These are phyloP conservation scores for Cordyceps javanica DNA, from an alignment of 2,329 filamentous ascomycete genomes.

Conservation along the genomic window DNA sequence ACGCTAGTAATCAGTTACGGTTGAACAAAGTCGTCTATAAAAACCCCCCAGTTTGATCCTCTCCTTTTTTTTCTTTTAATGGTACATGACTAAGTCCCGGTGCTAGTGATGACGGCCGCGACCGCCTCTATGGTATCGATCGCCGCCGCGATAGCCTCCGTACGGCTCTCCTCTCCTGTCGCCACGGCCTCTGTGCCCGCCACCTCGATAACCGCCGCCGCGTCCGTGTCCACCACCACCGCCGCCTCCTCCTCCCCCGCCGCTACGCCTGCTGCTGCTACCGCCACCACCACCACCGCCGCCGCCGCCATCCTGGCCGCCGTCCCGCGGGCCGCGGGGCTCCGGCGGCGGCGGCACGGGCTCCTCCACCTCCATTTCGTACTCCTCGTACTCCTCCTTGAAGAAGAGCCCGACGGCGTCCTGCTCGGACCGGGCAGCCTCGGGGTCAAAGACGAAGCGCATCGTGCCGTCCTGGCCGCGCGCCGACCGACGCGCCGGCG, in stretches of 20 bases:
- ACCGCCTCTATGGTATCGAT: slow-evolving; percentile 27
- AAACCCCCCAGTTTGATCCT: no score
- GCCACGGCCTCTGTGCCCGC: slow-evolving; percentile 21
- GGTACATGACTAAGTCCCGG: background rate
- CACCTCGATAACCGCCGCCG: slow-evolving; percentile 4
- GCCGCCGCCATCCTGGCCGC: slow-evolving; percentile 18
- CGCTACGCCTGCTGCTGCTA: no score
- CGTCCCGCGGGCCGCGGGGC: slow-evolving; percentile 1
- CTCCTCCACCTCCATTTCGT: slow-evolving; percentile 72
- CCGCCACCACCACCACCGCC: background rate
- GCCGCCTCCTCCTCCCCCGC: slow-evolving; percentile 13
- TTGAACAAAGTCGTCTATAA: background rate
- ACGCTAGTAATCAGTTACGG: background rate
- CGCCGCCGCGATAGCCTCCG: slow-evolving; percentile 29
- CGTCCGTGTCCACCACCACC: slow-evolving; percentile 17
- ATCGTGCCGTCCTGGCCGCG: slow-evolving; percentile 64
- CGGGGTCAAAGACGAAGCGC: slow-evolving; percentile 81
- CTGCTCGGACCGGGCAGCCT: slow-evolving; percentile 66
- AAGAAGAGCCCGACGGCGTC: slow-evolving; percentile 62
- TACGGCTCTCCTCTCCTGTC: slow-evolving; percentile 29
- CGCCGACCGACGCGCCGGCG: slow-evolving; percentile 26
- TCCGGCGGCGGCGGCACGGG: slow-evolving; percentile 30
- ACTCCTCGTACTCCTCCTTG: slow-evolving; percentile 68
- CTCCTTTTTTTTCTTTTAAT: background rate
- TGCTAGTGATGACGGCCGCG: background rate